Percentiles rank a stretch among this genome's conserved stretches.
These are phyloP conservation scores for Hanseniaspora gamundiae DNA, from an alignment of 1,139 yeast species.

Conservation along the genomic window DNA sequence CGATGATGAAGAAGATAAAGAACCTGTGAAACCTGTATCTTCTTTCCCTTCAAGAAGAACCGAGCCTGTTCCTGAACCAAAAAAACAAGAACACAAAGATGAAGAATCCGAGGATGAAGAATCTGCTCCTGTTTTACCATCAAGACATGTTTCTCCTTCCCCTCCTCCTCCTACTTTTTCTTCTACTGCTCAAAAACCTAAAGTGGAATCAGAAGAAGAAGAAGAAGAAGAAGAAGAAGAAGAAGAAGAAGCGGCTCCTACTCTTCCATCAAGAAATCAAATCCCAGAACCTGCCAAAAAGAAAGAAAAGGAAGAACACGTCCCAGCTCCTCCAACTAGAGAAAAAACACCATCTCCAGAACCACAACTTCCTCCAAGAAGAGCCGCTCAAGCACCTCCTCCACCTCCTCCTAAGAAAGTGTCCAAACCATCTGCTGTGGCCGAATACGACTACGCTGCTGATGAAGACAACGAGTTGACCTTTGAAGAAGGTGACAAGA, in stretches of 20 bases:
- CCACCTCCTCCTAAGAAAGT: constrained; percentile 18
- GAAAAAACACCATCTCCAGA: constrained; percentile 15
- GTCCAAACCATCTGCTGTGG: constrained; percentile 40
- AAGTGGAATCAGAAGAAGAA: constrained; percentile 7
- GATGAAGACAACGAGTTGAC: constrained; percentile 83
- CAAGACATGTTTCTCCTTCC: constrained; percentile 21
- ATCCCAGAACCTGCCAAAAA: constrained; percentile 4
- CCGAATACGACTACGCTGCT: constrained; percentile 80
- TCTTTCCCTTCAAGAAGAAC: constrained; percentile 10
- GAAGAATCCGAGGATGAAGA: constrained; percentile 8
- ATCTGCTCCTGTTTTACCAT: constrained; percentile 10
- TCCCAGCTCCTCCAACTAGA: constrained; percentile 11
- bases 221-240: constrained; percentile 16
- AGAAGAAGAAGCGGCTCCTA: constrained; percentile 9
- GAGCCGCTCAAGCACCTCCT: constrained; percentile 21
- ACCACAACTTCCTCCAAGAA: constrained; percentile 24
- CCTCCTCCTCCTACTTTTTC: constrained; percentile 6
- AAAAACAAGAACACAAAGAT: constrained; percentile 22
- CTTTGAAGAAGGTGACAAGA: constrained; percentile 71
- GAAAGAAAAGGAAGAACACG: constrained; percentile 10
- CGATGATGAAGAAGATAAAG: constrained; percentile 26
- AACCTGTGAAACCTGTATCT: constrained; percentile 12
- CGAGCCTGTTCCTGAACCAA: constrained; percentile 15
- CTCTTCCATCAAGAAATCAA: constrained; percentile 12
- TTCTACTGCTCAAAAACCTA: not conserved